These are phyloP conservation scores for Rhizoclosmatium sp. DNA, from an alignment of 192 early-diverging fungal species.

Conservation along the genomic window DNA sequence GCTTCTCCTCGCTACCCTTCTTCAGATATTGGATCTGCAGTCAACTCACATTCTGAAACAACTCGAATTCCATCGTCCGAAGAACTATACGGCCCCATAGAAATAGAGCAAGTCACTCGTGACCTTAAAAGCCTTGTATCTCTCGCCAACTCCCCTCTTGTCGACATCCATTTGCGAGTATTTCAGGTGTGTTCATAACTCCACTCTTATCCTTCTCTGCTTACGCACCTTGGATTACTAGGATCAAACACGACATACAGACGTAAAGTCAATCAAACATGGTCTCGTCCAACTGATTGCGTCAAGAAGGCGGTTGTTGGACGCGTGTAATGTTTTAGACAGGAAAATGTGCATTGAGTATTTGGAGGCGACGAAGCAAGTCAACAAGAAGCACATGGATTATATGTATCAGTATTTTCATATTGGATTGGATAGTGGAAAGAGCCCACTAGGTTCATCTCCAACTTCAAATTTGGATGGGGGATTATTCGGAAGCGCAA, in stretches of 20 bases:
- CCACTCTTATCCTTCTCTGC: not conserved
- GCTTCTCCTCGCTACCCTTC: too few relatives aligned
- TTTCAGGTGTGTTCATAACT: not conserved
- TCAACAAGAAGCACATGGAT: not conserved
- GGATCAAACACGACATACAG: not conserved
- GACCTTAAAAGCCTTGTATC: not conserved
- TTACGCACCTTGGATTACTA: not conserved
- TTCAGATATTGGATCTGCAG: too few relatives aligned
- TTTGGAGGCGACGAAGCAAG: not conserved
- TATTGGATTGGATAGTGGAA: not conserved
- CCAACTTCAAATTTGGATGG: not conserved
- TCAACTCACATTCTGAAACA: too few relatives aligned
- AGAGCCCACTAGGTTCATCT: not conserved
- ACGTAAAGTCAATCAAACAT: not conserved
- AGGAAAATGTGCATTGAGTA: not conserved
- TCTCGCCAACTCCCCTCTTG: not conserved
- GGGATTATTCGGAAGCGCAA: not conserved
- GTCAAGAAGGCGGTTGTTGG: not conserved
- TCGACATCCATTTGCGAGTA: not conserved
- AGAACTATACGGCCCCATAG: not conserved
- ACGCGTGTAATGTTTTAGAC: not conserved
- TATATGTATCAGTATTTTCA: not conserved
- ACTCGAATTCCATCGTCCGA: not conserved
- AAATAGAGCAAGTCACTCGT: not conserved
- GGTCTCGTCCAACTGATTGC: not conserved